These are phyloP conservation scores for Penicillium lividum DNA, from an alignment of 495 filamentous ascomycete genomes.

Conservation along the genomic window DNA sequence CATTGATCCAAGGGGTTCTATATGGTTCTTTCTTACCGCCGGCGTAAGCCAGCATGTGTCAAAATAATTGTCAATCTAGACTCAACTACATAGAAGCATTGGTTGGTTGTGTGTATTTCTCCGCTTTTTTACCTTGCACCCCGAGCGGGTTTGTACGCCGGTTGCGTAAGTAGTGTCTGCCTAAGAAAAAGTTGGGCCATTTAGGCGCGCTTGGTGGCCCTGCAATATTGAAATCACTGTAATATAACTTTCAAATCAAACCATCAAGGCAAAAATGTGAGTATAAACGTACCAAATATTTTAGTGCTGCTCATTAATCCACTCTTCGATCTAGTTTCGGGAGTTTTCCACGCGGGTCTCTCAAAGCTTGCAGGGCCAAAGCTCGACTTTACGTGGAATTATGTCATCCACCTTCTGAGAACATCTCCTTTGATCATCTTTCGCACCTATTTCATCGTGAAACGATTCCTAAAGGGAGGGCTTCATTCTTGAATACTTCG, in stretches of 20 bases:
- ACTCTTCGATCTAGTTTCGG: not conserved
- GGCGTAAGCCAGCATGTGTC: constrained; percentile 48
- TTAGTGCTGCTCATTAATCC: not conserved
- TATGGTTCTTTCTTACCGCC: constrained; percentile 95
- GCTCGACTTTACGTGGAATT: constrained; percentile 36
- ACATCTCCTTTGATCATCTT: constrained; percentile 18
- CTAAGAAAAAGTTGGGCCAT: constrained; percentile 12
- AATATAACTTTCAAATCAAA: not conserved
- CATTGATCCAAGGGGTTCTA: constrained; percentile 73
- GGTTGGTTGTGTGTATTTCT: not conserved
- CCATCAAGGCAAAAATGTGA: not conserved
- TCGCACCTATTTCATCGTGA: not conserved
- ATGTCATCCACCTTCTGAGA: constrained; percentile 41
- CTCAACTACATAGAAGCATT: not conserved
- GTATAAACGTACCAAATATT: not conserved
- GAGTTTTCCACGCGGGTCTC: constrained; percentile 6
- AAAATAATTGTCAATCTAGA: not conserved
- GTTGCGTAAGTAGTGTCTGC: constrained; percentile 22
- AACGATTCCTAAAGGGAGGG: not conserved
- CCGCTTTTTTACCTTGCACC: constrained; percentile 6
- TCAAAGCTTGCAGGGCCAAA: constrained; percentile 13
- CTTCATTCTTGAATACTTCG: not conserved
- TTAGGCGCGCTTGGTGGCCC: constrained; percentile 3
- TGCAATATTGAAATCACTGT: not conserved
- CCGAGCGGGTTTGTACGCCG: constrained; percentile 8